A percentile compares a stretch with the other conserved stretches of the same genome.
Evolutionary conservation across 176 grass and related monocot genomes (phyloP).

Genomic region (Ampelocalamus luodianensis): DNA sequence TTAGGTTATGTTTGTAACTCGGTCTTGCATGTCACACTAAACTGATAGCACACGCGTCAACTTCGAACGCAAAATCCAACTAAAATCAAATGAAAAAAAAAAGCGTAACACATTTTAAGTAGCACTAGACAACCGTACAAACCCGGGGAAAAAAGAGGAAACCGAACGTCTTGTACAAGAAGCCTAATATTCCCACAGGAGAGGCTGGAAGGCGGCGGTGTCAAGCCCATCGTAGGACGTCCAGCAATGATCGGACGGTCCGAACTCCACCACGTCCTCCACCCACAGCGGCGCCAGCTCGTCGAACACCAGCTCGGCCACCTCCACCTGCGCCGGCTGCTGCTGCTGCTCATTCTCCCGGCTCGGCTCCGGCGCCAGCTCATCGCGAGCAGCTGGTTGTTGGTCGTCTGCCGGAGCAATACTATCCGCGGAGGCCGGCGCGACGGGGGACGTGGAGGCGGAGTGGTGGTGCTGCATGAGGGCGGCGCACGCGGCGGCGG

Average conservation of each 20-base stretch:
- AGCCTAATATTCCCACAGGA: conserved; percentile 54
- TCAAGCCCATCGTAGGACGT: conserved; percentile 44
- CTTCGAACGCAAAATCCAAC: background rate
- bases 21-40: background rate
- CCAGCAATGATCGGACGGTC: conserved; percentile 46
- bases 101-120: background rate
- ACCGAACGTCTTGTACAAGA: background rate
- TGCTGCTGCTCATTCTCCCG: background rate
- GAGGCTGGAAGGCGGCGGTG: conserved; percentile 42
- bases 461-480: conserved; percentile 44
- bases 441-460: background rate
- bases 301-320: conserved; percentile 60
- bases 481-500: conserved; percentile 74
- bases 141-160: background rate
- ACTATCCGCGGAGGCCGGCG: background rate
- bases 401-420: background rate
- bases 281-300: conserved; percentile 64
- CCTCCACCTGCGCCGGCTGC: background rate
- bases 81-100: background rate
- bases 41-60: background rate
- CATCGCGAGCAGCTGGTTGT: background rate
- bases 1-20: background rate
- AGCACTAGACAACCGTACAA: conserved; percentile 12
- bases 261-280: conserved; percentile 53
- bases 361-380: conserved; percentile 2